Conservation (phyloP, 2,329 filamentous ascomycete species). For the Pezicula neosporulosa region DNA sequence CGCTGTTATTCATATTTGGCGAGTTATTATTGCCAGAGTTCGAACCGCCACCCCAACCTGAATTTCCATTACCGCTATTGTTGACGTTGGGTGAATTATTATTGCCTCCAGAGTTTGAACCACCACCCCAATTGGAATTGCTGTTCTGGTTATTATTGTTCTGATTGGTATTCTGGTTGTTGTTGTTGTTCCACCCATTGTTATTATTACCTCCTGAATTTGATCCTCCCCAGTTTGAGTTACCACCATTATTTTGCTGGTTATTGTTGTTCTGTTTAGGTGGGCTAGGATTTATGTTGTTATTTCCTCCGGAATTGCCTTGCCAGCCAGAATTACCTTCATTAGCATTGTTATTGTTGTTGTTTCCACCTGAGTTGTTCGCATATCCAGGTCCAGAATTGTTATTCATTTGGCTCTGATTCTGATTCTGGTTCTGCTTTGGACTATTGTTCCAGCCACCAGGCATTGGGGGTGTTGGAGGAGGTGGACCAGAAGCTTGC, state of each 20-base stretch:
- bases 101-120: background rate
- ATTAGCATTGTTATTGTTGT: background rate
- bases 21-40: conserved; percentile 3
- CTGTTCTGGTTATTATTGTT: background rate
- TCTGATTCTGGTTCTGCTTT: conserved; percentile 2
- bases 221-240: too few relatives aligned
- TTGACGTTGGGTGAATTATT: conserved; percentile 7
- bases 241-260: too few relatives aligned
- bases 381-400: conserved; percentile 2
- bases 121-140: too few relatives aligned
- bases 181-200: too few relatives aligned
- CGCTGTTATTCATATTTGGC: background rate
- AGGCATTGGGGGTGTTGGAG: conserved; percentile 1
- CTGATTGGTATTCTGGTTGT: conserved; percentile 6
- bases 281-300: background rate
- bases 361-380: conserved; percentile 1
- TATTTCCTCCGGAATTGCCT: background rate
- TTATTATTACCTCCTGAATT: background rate
- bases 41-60: background rate
- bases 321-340: background rate
- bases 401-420: conserved; percentile 1
- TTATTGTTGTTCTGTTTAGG: too few relatives aligned
- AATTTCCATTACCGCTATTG: background rate
- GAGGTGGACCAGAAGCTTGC: background rate
- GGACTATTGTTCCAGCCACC: conserved; percentile 1